A percentile compares a stretch with the other conserved stretches of the same genome.
Evolutionary conservation across 2,329 filamentous ascomycete genomes (phyloP).

Genomic region (Exophiala sp.): DNA sequence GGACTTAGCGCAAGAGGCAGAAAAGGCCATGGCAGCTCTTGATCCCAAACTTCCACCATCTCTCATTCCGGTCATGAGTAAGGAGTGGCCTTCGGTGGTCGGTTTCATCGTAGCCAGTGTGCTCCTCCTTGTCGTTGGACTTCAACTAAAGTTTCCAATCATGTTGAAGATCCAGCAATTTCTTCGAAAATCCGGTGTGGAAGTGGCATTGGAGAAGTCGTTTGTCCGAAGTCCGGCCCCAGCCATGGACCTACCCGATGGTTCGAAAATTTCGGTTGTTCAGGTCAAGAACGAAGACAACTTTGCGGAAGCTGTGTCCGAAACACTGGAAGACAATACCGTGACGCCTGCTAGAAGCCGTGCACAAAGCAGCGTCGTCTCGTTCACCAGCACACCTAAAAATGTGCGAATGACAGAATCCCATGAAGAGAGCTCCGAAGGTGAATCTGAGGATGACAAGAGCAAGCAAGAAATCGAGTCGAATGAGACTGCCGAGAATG

Average conservation of each 20-base stretch:
- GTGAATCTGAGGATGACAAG: slow-evolving; percentile 27
- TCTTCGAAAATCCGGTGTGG: slow-evolving; percentile 22
- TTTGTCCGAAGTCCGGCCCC: neutral
- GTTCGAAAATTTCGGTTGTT: slow-evolving; percentile 9
- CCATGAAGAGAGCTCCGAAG: slow-evolving; percentile 23
- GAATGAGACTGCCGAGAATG: slow-evolving; percentile 18
- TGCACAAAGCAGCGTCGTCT: slow-evolving; percentile 18
- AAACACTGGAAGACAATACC: slow-evolving; percentile 11
- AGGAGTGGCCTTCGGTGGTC: slow-evolving; percentile 18
- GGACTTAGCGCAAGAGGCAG: slow-evolving; percentile 20
- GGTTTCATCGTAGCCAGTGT: slow-evolving; percentile 19
- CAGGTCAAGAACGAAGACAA: slow-evolving; percentile 8
- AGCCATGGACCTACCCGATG: neutral
- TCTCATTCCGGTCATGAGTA: slow-evolving; percentile 16
- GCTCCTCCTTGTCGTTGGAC: slow-evolving; percentile 19
- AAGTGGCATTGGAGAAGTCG: slow-evolving; percentile 16
- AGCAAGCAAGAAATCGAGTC: slow-evolving; percentile 16
- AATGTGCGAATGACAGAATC: slow-evolving; percentile 8
- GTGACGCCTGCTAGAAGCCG: slow-evolving; percentile 23
- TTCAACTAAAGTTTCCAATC: slow-evolving; percentile 21
- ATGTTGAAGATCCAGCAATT: slow-evolving; percentile 21
- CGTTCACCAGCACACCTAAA: slow-evolving; percentile 12
- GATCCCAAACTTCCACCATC: slow-evolving; percentile 16
- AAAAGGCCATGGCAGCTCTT: slow-evolving; percentile 20
- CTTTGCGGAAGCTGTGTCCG: slow-evolving; percentile 6